Percentiles rank a stretch among this genome's conserved stretches.
phyloP scores from a whole-genome alignment of 441 rosid genomes.

The Gossypium trilobum region DNA sequence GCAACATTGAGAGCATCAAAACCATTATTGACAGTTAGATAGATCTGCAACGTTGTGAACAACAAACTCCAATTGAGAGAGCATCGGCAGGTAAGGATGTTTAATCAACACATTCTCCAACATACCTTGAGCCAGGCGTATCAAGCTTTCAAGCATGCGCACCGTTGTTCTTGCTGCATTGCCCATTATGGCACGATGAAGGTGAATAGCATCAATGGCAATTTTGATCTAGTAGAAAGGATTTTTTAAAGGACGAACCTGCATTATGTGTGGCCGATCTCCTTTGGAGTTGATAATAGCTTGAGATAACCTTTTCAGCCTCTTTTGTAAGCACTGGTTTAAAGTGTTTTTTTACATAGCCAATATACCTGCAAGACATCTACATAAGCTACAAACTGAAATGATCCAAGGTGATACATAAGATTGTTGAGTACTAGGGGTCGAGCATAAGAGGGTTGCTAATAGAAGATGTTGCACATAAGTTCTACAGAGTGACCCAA shows the following conservation, averaged over 20 bases:
- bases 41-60: background rate
- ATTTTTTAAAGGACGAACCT: slow-evolving; percentile 35
- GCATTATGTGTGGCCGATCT: slow-evolving; percentile 80
- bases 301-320: slow-evolving; percentile 81
- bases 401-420: background rate
- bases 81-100: background rate
- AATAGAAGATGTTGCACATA: background rate
- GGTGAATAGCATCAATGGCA: slow-evolving; percentile 8
- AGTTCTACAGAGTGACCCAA: background rate
- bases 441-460: background rate
- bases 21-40: background rate
- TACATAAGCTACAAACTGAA: background rate
- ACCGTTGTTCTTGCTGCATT: slow-evolving; percentile 85
- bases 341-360: slow-evolving; percentile 66
- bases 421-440: background rate
- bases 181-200: slow-evolving; percentile 10
- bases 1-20: slow-evolving; percentile 16
- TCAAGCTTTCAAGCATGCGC: slow-evolving; percentile 94
- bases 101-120: background rate
- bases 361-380: slow-evolving; percentile 57
- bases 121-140: slow-evolving; percentile 90
- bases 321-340: slow-evolving; percentile 72
- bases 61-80: background rate
- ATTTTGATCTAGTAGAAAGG: background rate
- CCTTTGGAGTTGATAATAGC: slow-evolving; percentile 91